These are phyloP conservation scores for Ajuga reptans DNA, from an alignment of 305 asterid genomes.

Conservation along the genomic window DNA sequence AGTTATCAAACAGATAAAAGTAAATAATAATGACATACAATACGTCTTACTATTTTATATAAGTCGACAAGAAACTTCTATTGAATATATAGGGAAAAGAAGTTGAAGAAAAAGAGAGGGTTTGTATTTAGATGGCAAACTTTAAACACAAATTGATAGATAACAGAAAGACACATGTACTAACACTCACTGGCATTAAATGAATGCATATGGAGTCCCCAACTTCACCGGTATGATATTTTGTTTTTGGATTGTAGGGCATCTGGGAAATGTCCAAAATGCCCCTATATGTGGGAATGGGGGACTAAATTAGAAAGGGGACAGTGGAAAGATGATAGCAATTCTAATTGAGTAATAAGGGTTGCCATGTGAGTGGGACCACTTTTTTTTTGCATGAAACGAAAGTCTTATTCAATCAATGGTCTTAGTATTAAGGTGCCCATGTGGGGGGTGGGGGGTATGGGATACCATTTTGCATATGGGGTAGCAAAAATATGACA, in stretches of 20 bases:
- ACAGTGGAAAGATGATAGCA: constrained; percentile 24
- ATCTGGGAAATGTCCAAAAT: constrained; percentile 12
- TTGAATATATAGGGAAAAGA: too few species aligned
- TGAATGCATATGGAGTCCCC: not conserved
- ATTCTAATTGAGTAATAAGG: constrained; percentile 15
- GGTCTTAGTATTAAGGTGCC: constrained; percentile 6
- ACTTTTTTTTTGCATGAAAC: not conserved
- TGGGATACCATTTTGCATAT: constrained; percentile 29
- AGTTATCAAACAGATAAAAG: too few species aligned
- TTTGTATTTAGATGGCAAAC: not conserved
- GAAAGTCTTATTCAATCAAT: constrained; percentile 29
- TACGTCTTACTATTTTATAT: too few species aligned
- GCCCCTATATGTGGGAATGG: constrained; percentile 11
- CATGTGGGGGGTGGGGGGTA: constrained; percentile 24
- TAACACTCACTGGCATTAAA: not conserved
- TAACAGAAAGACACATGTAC: not conserved
- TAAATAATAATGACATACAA: too few species aligned
- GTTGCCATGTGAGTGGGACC: constrained; percentile 46
- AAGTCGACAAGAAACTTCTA: too few species aligned
- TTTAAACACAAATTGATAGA: not conserved
- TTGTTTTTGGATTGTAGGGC: constrained; percentile 4
- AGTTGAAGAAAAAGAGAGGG: too few species aligned
- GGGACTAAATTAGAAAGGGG: constrained; percentile 22
- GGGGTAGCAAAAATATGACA: constrained; percentile 9
- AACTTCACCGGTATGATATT: not conserved